phyloP scores from a whole-genome alignment of 768 basidiomycete genomes.

The Trametes elegans region DNA sequence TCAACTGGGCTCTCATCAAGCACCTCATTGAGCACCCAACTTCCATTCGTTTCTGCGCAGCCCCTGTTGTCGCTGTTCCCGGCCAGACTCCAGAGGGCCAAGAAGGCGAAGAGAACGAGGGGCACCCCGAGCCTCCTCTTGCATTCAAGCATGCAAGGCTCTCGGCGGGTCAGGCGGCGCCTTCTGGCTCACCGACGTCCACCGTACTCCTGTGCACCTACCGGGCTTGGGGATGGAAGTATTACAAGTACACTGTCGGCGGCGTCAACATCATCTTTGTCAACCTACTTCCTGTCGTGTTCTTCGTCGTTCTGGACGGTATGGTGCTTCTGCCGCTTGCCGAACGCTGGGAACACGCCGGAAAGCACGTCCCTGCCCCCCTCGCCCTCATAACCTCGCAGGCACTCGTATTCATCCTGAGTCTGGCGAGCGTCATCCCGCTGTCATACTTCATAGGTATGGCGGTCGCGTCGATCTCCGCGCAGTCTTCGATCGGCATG shows the following conservation, averaged over 20 bases:
- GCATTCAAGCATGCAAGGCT: slow-evolving; percentile 72
- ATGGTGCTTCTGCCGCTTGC: slow-evolving; percentile 74
- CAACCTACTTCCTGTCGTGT: slow-evolving; percentile 89
- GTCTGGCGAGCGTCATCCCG: slow-evolving; percentile 90
- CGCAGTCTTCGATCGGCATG: slow-evolving; percentile 98
- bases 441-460: slow-evolving; percentile 99
- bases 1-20: slow-evolving; percentile 92
- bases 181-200: slow-evolving; percentile 74
- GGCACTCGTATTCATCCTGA: slow-evolving; percentile 77
- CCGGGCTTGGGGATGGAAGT: slow-evolving; percentile 83
- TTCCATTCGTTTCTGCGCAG: slow-evolving; percentile 88
- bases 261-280: slow-evolving; percentile 99
- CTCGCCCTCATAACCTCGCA: slow-evolving; percentile 70
- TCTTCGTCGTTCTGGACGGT: slow-evolving; percentile 95
- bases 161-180: slow-evolving; percentile 86
- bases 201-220: slow-evolving; percentile 95
- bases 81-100: slow-evolving; percentile 21
- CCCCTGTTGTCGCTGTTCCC: slow-evolving; percentile 68
- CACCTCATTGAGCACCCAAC: slow-evolving; percentile 78
- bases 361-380: slow-evolving; percentile 59
- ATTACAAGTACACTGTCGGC: slow-evolving; percentile 98
- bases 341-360: slow-evolving; percentile 55
- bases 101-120: slow-evolving; percentile 16
- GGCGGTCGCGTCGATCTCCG: slow-evolving; percentile 99
- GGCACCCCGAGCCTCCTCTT: slow-evolving; percentile 40